Conservation (phyloP, 2,329 filamentous ascomycete species). For the Leptographium flavum region DNA sequence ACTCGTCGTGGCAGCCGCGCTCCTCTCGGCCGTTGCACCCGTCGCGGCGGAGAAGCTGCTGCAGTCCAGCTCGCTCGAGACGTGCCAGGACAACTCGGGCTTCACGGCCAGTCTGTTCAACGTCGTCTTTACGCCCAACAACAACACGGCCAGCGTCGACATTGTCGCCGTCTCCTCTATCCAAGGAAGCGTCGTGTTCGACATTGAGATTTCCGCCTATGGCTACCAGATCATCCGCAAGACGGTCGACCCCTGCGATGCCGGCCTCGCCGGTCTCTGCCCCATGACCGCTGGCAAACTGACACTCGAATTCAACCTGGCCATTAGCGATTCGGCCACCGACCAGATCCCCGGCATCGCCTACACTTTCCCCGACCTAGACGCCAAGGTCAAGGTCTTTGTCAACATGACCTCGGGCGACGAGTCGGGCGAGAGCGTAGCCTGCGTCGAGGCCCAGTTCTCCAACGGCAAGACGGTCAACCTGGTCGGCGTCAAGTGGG, state of each 20-base stretch:
- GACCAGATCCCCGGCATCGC: constrained; percentile 59
- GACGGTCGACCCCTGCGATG: constrained; percentile 54
- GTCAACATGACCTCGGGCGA: constrained; percentile 48
- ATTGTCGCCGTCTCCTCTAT: constrained; percentile 63
- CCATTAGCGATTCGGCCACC: constrained; percentile 39
- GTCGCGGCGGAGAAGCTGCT: constrained; percentile 28
- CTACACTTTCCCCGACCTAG: constrained; percentile 70
- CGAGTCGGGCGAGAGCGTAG: constrained; percentile 39
- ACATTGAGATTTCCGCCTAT: constrained; percentile 58
- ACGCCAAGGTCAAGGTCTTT: constrained; percentile 60
- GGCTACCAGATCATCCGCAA: constrained; percentile 50
- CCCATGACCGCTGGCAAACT: constrained; percentile 62
- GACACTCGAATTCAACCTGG: constrained; percentile 40
- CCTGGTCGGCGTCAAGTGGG: constrained; percentile 68
- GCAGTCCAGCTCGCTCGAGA: constrained; percentile 47
- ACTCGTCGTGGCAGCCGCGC: constrained; percentile 28
- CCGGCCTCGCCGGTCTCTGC: constrained; percentile 53
- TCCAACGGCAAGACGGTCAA: constrained; percentile 78
- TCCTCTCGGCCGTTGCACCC: constrained; percentile 13
- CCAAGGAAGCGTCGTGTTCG: constrained; percentile 57
- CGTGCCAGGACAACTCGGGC: constrained; percentile 61
- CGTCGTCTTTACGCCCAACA: constrained; percentile 53
- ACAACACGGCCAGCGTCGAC: constrained; percentile 49
- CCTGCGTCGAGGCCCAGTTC: constrained; percentile 66
- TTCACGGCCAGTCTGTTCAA: constrained; percentile 73